phyloP scores from a whole-genome alignment of 106 monocot species.

The Dendrobium catenatum region DNA sequence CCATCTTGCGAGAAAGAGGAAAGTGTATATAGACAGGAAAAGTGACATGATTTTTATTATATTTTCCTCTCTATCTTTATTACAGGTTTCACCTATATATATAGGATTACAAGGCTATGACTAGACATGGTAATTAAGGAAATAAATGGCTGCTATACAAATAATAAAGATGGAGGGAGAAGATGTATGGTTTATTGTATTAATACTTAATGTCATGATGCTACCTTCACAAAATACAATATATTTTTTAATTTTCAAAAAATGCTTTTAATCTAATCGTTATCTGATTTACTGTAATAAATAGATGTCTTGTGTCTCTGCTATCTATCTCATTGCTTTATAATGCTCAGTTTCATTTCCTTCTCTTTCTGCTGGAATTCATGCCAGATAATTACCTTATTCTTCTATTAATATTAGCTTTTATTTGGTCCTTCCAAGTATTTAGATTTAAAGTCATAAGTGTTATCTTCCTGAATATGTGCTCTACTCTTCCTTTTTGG shows the following conservation, averaged over 20 bases:
- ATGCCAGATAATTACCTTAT: background rate
- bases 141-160: too few species aligned
- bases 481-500: background rate
- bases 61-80: too few species aligned
- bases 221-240: background rate
- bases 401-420: background rate
- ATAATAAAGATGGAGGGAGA: too few species aligned
- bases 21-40: too few species aligned
- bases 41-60: too few species aligned
- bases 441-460: background rate
- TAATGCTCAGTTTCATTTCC: background rate
- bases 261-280: background rate
- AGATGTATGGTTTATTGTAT: too few species aligned
- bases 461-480: background rate
- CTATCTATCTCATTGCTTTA: background rate
- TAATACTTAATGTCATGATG: background rate
- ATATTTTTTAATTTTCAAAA: background rate
- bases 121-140: too few species aligned
- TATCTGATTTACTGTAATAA: background rate
- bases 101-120: too few species aligned
- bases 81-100: too few species aligned
- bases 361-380: background rate
- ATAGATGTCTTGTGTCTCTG: background rate
- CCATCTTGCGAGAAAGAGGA: too few species aligned
- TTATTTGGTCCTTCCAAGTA: background rate